These are phyloP conservation scores for Candida yuanshanica DNA, from an alignment of 805 yeast species.

Conservation along the genomic window DNA sequence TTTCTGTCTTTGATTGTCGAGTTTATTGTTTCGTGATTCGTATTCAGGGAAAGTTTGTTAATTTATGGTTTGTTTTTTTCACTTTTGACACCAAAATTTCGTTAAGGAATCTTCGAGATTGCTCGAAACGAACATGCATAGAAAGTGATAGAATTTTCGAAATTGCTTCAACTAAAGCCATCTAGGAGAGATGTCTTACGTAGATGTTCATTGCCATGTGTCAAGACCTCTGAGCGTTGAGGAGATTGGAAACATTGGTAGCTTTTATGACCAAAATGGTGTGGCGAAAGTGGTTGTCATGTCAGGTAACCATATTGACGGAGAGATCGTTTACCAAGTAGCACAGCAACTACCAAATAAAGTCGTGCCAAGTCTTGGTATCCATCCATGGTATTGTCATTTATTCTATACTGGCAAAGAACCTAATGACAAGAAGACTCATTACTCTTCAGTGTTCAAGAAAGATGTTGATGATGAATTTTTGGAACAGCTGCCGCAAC, in stretches of 20 bases:
- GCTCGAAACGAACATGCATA: no score
- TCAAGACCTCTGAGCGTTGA: slow-evolving; percentile 9
- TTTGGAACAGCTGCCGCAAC: slow-evolving; percentile 52
- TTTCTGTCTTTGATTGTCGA: no score
- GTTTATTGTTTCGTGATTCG: no score
- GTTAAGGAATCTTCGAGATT: no score
- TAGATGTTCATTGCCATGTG: slow-evolving; percentile 35
- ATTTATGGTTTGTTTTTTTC: no score
- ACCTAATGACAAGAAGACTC: slow-evolving; percentile 35
- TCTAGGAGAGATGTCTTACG: slow-evolving; percentile 4
- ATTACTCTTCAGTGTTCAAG: slow-evolving; percentile 50
- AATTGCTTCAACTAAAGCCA: slow-evolving; percentile 1
- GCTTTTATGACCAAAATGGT: slow-evolving; percentile 3
- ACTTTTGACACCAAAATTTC: no score
- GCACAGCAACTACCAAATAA: slow-evolving; percentile 8
- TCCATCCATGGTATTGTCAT: slow-evolving; percentile 93
- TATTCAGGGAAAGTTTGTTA: no score
- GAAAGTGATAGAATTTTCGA: not conserved
- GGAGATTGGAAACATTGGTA: slow-evolving; percentile 2
- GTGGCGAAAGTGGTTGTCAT: slow-evolving; percentile 28
- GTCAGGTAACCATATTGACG: slow-evolving; percentile 43
- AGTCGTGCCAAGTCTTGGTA: slow-evolving; percentile 51
- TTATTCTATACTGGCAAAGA: slow-evolving; percentile 31
- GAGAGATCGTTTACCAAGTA: slow-evolving; percentile 20
- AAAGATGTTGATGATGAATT: slow-evolving; percentile 32